Conservation (phyloP, 805 yeast species). For the Ogataea polymorpha region DNA sequence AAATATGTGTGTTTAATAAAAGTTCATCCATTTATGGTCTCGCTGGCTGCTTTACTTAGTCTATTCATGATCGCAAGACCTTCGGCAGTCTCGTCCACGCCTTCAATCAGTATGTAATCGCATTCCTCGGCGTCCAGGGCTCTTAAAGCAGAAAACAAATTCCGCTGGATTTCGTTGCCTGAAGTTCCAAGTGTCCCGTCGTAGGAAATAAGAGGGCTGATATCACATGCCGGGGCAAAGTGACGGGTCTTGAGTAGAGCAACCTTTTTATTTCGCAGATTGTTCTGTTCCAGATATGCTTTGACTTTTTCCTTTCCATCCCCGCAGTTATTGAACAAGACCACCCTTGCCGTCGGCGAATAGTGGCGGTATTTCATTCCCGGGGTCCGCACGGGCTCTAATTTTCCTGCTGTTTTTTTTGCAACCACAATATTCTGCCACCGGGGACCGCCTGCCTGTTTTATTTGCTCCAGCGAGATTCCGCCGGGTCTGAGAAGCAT, state of each 20-base stretch:
- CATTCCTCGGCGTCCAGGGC: constrained; percentile 69
- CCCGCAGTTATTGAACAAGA: constrained; percentile 53
- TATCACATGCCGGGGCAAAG: constrained; percentile 27
- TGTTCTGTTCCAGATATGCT: constrained; percentile 9
- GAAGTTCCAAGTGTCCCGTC: constrained; percentile 42
- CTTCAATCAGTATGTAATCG: constrained; percentile 79
- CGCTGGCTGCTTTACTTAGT: constrained; percentile 75
- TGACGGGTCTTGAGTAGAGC: constrained; percentile 50
- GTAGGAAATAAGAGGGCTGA: constrained; percentile 18
- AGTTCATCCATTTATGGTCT: constrained; percentile 22
- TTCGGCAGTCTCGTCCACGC: constrained; percentile 68
- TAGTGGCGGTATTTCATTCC: constrained; percentile 98
- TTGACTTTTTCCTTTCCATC: constrained; percentile 34
- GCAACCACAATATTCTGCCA: constrained; percentile 70
- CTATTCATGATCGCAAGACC: constrained; percentile 96
- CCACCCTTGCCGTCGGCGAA: constrained; percentile 84
- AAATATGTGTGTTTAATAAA: neutral
- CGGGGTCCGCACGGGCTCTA: constrained; percentile 82
- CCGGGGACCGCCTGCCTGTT: constrained; percentile 55
- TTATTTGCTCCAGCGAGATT: constrained; percentile 73
- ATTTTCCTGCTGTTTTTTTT: constrained; percentile 57
- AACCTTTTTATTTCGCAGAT: constrained; percentile 32
- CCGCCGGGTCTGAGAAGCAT: constrained; percentile 94
- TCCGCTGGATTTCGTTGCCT: constrained; percentile 66
- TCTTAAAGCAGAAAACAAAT: constrained; percentile 69